Conservation (phyloP, 768 basidiomycete species). For the Tylopilus felleus region DNA sequence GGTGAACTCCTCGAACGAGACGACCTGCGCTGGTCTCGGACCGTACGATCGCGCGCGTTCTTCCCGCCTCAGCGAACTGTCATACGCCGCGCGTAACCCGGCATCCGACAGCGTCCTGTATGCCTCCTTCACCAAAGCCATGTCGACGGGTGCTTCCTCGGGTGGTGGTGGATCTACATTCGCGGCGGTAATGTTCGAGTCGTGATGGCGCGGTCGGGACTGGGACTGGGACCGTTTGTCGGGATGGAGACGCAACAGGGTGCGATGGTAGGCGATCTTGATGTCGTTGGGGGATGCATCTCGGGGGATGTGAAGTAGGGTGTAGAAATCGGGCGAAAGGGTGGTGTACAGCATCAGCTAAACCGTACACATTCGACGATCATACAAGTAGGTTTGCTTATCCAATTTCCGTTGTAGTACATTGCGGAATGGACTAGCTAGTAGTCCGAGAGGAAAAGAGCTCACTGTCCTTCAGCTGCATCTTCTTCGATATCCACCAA, state of each 20-base stretch:
- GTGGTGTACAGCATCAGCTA: background rate
- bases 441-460: background rate
- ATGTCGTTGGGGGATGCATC: conserved; percentile 53
- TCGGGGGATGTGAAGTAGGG: conserved; percentile 48
- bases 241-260: conserved; percentile 63
- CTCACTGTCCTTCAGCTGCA: conserved; percentile 11
- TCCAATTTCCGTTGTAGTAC: background rate
- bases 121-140: conserved; percentile 64
- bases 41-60: conserved; percentile 19
- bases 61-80: conserved; percentile 28
- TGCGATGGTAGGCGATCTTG: conserved; percentile 68
- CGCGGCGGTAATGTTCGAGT: conserved; percentile 23
- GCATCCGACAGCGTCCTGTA: conserved; percentile 57
- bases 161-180: background rate
- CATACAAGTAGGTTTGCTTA: background rate
- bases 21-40: conserved; percentile 70
- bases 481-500: conserved; percentile 64
- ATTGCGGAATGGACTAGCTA: too few relatives aligned
- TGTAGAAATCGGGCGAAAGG: conserved; percentile 49
- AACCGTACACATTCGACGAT: too few relatives aligned
- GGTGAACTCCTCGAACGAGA: conserved; percentile 73
- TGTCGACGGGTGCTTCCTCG: conserved; percentile 32
- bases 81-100: conserved; percentile 49
- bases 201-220: conserved; percentile 16
- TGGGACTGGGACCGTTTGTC: conserved; percentile 40